These are phyloP conservation scores for Exophiala viscosa DNA, from an alignment of 2,329 filamentous ascomycete genomes.

Conservation along the genomic window DNA sequence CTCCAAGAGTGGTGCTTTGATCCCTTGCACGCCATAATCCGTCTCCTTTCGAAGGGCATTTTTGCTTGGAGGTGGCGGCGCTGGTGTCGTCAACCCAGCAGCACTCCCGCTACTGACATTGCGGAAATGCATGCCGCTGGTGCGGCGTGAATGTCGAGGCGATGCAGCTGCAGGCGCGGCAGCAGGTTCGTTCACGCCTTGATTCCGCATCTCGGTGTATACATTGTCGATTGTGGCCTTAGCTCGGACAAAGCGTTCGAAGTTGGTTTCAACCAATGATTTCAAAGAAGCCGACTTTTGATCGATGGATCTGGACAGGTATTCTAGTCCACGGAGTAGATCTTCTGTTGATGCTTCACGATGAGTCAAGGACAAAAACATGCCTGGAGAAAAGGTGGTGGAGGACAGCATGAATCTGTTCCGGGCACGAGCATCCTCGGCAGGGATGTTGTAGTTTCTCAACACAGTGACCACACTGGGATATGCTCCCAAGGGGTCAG, in stretches of 20 bases:
- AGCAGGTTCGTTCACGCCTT: conserved; percentile 54
- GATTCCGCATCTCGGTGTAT: conserved; percentile 85
- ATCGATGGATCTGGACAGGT: conserved; percentile 86
- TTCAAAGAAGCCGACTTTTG: conserved; percentile 97
- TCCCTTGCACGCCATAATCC: conserved; percentile 82
- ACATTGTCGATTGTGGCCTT: conserved; percentile 99
- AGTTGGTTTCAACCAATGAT: conserved; percentile 93
- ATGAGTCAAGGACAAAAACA: conserved; percentile 92
- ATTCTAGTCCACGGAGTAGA: conserved; percentile 75
- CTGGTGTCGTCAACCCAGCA: conserved; percentile 37
- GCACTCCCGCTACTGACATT: conserved; percentile 47
- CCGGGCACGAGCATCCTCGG: conserved; percentile 75
- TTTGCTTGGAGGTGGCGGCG: conserved; percentile 63
- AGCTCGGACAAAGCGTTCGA: conserved; percentile 94
- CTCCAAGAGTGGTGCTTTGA: conserved; percentile 82
- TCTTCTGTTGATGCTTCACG: conserved; percentile 77
- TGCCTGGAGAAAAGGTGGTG: conserved; percentile 83
- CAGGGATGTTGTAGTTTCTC: conserved; percentile 71
- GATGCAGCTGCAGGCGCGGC: conserved; percentile 35
- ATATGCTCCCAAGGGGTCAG: conserved; percentile 82
- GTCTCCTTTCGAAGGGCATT: conserved; percentile 90
- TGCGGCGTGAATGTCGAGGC: conserved; percentile 57
- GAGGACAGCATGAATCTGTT: conserved; percentile 95
- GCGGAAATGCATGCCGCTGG: conserved; percentile 58
- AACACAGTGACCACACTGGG: conserved; percentile 84